These are phyloP conservation scores for Cnidoscolus chayamansa DNA, from an alignment of 441 rosid genomes.

Conservation along the genomic window DNA sequence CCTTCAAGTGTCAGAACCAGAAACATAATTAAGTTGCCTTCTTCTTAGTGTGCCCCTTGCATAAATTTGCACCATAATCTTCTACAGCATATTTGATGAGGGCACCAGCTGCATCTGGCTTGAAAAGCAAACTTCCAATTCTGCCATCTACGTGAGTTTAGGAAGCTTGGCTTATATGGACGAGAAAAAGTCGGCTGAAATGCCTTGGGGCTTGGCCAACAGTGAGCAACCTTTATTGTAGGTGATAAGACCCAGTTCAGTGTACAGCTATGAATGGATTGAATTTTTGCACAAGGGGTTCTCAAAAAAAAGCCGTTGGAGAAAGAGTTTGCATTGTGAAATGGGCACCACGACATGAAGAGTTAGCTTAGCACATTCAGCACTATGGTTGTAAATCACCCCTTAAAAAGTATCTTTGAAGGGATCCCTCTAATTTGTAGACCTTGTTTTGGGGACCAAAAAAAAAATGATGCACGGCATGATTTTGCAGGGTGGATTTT, in stretches of 20 bases:
- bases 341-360: slow-evolving; percentile 8
- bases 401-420: neutral
- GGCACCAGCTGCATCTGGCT: neutral
- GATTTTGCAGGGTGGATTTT: too few species aligned
- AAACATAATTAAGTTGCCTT: neutral
- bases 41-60: neutral
- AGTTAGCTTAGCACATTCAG: neutral
- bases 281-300: too few species aligned
- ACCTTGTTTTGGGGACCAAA: too few species aligned
- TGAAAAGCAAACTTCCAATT: neutral
- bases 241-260: neutral
- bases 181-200: neutral
- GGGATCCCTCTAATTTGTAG: neutral
- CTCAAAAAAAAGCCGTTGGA: too few species aligned
- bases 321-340: neutral
- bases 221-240: neutral
- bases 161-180: slow-evolving; percentile 11
- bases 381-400: slow-evolving; percentile 18
- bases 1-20: neutral
- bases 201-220: neutral
- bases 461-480: too few species aligned
- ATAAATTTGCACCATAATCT: neutral
- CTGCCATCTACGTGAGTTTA: neutral
- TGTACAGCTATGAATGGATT: too few species aligned
- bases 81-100: neutral